A percentile compares a stretch with the other conserved stretches of the same genome.
Evolutionary conservation across 2,329 filamentous ascomycete species (phyloP).

Genomic region (Myrmaecium sp.): DNA sequence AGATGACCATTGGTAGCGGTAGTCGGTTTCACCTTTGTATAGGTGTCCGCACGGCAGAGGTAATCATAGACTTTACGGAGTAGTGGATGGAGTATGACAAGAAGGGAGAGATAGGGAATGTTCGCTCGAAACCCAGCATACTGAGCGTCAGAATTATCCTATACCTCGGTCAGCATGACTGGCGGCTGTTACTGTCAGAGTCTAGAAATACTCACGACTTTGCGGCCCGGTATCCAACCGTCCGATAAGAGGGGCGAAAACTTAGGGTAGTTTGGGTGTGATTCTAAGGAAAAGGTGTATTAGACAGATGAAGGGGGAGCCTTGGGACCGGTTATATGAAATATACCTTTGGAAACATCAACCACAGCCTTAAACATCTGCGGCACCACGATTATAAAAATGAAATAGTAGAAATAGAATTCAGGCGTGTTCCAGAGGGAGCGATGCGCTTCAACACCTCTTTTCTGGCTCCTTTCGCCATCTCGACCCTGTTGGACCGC

Average conservation of each 20-base stretch:
- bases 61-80: constrained; percentile 55
- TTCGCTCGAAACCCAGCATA: constrained; percentile 76
- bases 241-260: constrained; percentile 54
- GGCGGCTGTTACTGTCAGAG: not conserved
- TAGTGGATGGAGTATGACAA: constrained; percentile 65
- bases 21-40: constrained; percentile 24
- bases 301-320: constrained; percentile 4
- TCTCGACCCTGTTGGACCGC: constrained; percentile 8
- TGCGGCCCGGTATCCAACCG: constrained; percentile 85
- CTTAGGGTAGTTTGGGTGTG: constrained; percentile 63
- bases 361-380: constrained; percentile 86
- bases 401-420: constrained; percentile 63
- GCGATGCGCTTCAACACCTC: constrained; percentile 28
- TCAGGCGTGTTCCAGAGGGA: constrained; percentile 77
- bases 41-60: constrained; percentile 26
- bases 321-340: constrained; percentile 1
- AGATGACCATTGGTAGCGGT: constrained; percentile 12
- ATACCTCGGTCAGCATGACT: not conserved
- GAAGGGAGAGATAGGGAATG: constrained; percentile 58
- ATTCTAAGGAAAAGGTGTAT: constrained; percentile 35
- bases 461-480: constrained; percentile 8
- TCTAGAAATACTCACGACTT: constrained; percentile 46
- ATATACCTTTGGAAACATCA: constrained; percentile 64
- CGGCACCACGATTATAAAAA: constrained; percentile 51
- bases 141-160: constrained; percentile 83